These are phyloP conservation scores for Fomes fomentarius DNA, from an alignment of 1,284 basidiomycete genomes.

Conservation along the genomic window DNA sequence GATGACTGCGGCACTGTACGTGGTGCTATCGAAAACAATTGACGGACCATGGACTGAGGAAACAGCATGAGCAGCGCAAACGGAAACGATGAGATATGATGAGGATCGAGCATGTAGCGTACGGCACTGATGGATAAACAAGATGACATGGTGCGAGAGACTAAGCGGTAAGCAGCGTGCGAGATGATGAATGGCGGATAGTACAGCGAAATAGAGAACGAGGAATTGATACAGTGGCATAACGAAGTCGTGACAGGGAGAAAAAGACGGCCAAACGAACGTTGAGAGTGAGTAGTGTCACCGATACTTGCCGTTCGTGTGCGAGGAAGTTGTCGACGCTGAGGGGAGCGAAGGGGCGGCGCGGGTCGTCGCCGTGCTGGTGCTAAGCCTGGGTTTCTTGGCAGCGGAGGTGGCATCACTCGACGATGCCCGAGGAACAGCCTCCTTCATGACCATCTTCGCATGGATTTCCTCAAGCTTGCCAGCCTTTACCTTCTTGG, in stretches of 20 bases:
- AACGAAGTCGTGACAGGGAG: not conserved
- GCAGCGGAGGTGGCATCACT: conserved; percentile 29
- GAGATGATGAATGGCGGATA: conserved; percentile 9
- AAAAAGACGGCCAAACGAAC: not conserved
- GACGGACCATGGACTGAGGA: conserved; percentile 1
- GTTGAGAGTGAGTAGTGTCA: conserved; percentile 17
- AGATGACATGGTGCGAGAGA: conserved; percentile 9
- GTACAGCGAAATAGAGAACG: not conserved
- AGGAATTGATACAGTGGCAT: conserved; percentile 17
- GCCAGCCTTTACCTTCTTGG: conserved; percentile 90
- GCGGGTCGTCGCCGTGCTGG: conserved; percentile 24
- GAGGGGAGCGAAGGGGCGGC: conserved; percentile 25
- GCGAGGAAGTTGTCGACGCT: conserved; percentile 31
- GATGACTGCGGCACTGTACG: no score
- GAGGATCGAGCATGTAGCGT: conserved; percentile 18
- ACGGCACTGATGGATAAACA: conserved; percentile 23
- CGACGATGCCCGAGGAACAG: conserved; percentile 32
- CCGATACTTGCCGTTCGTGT: conserved; percentile 36
- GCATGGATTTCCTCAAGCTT: conserved; percentile 90
- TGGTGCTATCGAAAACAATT: conserved; percentile 22
- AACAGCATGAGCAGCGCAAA: conserved; percentile 12
- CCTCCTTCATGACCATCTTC: conserved; percentile 89
- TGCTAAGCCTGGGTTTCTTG: conserved; percentile 36
- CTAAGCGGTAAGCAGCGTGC: conserved; percentile 19
- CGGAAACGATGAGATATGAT: conserved; percentile 12